Conservation (phyloP, 2,329 filamentous ascomycete species). For the Sporothrix protearum region DNA sequence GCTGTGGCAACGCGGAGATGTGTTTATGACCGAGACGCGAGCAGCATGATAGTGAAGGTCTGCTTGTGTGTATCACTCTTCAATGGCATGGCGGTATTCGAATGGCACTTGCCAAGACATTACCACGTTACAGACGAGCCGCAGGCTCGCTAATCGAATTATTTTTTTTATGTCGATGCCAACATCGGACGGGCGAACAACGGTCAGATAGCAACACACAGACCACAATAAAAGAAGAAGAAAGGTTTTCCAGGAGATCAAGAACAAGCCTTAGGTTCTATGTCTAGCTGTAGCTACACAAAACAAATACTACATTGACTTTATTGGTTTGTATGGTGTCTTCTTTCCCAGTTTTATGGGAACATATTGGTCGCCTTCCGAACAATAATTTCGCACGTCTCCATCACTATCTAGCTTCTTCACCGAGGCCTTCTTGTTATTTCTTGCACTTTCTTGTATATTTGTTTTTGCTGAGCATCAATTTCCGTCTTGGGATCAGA, state of each 20-base stretch:
- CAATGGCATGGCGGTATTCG: neutral
- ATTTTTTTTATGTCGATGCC: neutral
- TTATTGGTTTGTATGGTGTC: neutral
- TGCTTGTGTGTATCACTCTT: neutral
- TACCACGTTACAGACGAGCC: constrained; percentile 14
- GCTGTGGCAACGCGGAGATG: neutral
- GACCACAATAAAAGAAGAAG: neutral
- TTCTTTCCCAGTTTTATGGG: neutral
- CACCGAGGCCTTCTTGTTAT: neutral
- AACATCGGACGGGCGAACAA: neutral
- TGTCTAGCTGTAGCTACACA: neutral
- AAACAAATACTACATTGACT: neutral
- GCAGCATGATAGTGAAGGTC: neutral
- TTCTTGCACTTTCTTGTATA: neutral
- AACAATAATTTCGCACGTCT: neutral
- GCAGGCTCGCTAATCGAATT: neutral
- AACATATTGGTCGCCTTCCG: neutral
- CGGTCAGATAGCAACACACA: neutral
- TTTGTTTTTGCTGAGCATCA: too few species aligned
- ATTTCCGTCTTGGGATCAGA: too few species aligned
- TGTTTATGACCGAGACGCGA: constrained; percentile 8
- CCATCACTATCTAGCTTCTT: neutral
- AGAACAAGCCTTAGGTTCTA: neutral
- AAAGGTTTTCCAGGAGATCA: neutral
- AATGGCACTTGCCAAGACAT: constrained; percentile 16